Percentiles rank a stretch among this genome's conserved stretches.
Conservation (phyloP, 148 eudicot genomes). For the Vaccinium macrocarpon region DNA sequence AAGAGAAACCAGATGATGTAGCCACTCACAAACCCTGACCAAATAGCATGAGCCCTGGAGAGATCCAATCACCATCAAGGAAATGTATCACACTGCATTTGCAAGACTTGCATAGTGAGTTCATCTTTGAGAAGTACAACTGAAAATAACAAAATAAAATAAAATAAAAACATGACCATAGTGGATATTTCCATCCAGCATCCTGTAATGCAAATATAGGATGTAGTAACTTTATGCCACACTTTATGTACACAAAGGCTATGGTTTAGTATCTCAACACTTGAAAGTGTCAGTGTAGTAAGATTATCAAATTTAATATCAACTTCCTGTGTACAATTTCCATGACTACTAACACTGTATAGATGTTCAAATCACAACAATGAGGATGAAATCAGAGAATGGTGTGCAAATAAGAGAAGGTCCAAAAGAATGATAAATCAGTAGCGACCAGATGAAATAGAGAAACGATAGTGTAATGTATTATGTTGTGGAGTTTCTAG, state of each 20-base stretch:
- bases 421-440: no score
- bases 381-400: neutral
- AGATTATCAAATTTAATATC: neutral
- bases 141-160: neutral
- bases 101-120: slow-evolving; percentile 6
- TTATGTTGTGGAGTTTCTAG: neutral
- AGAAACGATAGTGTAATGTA: neutral
- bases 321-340: neutral
- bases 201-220: neutral
- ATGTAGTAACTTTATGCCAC: neutral
- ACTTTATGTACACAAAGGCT: neutral
- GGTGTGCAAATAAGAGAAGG: no score
- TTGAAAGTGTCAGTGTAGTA: neutral
- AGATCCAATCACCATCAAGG: neutral
- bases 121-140: neutral
- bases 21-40: slow-evolving; percentile 23
- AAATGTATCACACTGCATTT: slow-evolving; percentile 16
- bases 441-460: no score
- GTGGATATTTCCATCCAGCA: neutral
- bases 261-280: neutral
- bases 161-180: neutral
- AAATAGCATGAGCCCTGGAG: neutral
- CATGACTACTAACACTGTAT: neutral
- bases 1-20: slow-evolving; percentile 21
- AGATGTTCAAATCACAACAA: neutral